These are phyloP conservation scores for Arthromyces matolae DNA, from an alignment of 768 basidiomycete species.

Conservation along the genomic window DNA sequence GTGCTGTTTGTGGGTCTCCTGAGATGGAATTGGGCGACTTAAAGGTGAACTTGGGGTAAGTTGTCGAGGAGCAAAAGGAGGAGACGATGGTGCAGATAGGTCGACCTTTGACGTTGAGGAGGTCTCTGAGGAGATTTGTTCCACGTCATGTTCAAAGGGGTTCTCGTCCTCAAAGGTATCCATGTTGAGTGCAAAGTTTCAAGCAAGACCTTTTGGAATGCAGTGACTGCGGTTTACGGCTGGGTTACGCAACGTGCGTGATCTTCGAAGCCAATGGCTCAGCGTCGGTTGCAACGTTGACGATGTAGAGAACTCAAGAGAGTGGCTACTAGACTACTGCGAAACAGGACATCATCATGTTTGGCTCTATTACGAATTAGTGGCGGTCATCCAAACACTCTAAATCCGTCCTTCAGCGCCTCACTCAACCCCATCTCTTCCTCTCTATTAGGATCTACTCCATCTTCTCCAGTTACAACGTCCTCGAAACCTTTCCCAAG, in stretches of 20 bases:
- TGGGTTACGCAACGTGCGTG: constrained; percentile 4
- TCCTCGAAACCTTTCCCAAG: constrained; percentile 70
- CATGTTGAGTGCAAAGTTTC: constrained; percentile 31
- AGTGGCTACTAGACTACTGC: not conserved
- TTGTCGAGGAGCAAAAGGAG: constrained; percentile 40
- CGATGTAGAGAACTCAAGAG: not conserved
- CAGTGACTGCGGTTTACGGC: constrained; percentile 8
- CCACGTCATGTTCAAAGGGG: constrained; percentile 55
- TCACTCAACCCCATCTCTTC: constrained; percentile 29
- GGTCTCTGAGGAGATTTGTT: constrained; percentile 43
- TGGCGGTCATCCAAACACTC: constrained; percentile 54
- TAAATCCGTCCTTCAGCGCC: constrained; percentile 44
- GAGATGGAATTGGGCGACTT: constrained; percentile 51
- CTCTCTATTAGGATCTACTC: constrained; percentile 22
- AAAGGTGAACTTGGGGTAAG: constrained; percentile 46
- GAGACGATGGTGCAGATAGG: constrained; percentile 60
- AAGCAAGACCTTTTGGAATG: not conserved
- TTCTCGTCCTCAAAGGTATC: constrained; percentile 63
- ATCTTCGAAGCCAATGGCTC: too few species aligned
- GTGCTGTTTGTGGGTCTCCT: constrained; percentile 50
- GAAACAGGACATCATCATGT: constrained; percentile 25
- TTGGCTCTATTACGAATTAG: constrained; percentile 38
- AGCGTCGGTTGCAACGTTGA: too few species aligned
- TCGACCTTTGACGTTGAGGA: constrained; percentile 54
- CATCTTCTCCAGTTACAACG: constrained; percentile 22